A percentile compares a stretch with the other conserved stretches of the same genome.
Evolutionary conservation across 768 basidiomycete genomes (phyloP).

Genomic region (Hericium erinaceus): DNA sequence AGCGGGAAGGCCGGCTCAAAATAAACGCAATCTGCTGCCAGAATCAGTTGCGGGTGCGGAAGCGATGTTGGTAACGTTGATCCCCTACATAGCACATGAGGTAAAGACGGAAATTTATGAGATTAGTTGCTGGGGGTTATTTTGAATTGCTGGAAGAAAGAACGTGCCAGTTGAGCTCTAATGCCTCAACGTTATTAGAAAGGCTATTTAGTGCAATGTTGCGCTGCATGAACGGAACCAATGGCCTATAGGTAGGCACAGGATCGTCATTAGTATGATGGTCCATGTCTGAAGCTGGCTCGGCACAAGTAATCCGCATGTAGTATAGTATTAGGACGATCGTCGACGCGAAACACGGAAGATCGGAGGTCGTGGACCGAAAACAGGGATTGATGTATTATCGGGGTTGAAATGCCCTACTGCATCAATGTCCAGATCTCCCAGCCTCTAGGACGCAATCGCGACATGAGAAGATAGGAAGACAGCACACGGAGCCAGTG

Average conservation of each 20-base stretch:
- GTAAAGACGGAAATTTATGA: no score
- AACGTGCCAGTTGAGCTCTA: constrained; percentile 76
- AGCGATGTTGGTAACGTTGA: constrained; percentile 36
- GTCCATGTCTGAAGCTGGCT: no score
- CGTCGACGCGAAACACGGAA: no score
- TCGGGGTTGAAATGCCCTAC: no score
- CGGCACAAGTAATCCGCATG: no score
- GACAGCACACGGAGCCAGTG: no score
- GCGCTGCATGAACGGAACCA: constrained; percentile 68
- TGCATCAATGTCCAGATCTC: no score
- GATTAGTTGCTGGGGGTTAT: not conserved
- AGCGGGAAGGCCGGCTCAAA: constrained; percentile 90
- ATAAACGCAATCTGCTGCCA: constrained; percentile 94
- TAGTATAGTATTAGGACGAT: no score
- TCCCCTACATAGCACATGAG: constrained; percentile 42
- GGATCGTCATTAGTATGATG: not conserved
- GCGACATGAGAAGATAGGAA: no score
- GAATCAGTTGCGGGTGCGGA: constrained; percentile 55
- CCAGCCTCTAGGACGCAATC: no score
- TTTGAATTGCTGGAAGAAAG: not conserved
- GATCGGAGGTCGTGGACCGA: no score
- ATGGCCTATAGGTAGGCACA: constrained; percentile 37
- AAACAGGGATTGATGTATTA: no score
- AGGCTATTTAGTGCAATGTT: constrained; percentile 67
- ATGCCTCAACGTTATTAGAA: constrained; percentile 39